Evolutionary conservation across 2,329 filamentous ascomycete genomes (phyloP), one percentile per base, ranked within the genome.

Genomic region (Annulohypoxylon truncatum): DNA sequence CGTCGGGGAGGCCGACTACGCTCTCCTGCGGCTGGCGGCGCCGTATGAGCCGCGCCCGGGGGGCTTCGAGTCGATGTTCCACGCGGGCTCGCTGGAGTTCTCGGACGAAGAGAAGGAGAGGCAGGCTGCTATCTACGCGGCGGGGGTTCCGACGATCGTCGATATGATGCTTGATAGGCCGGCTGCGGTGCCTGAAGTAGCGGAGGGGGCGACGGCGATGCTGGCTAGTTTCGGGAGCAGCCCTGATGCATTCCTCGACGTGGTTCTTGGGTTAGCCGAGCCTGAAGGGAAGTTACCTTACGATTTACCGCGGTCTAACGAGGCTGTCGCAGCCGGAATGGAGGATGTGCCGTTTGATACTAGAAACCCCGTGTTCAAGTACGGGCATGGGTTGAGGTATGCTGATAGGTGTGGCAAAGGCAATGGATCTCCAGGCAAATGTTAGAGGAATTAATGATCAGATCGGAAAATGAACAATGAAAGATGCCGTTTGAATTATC

Each of bases 141-240:
- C 76, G 1, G 38, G 38, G 2, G 78, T 80, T 0, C 77, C 76
- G 3, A 79, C 80, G 2, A 77, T 83, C 13, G 78, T 82, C 4
- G 81, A 82, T 57, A 77, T 82, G 56, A 79, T 78, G 56, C 77
- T 83, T n/a, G 79, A 82, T 55, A 79, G 81, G 0, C 79, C 81
- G 0, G 80, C 79, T 2, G 79, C 79, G 0, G 74, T 84, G 18
- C 80, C 82, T 1, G 81, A 82, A 55, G 73, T 83, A 6, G 79
- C 76, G 0, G 79, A 80, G 54, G 54, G 73, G 2, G 78, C 79
- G 0, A 71, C 73, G 5, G 81, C 80, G 1, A 61, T 83, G 44
- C 60, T 82, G 26, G 80, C 73, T 8, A 82, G 77, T 62, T 82
- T 77, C 62, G 80, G 80, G 2, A 77, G 77, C 24, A 73, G 75